Base-by-base conservation (phyloP, 768 basidiomycete genomes). In the Coprinellus aureogranulatus region DNA sequence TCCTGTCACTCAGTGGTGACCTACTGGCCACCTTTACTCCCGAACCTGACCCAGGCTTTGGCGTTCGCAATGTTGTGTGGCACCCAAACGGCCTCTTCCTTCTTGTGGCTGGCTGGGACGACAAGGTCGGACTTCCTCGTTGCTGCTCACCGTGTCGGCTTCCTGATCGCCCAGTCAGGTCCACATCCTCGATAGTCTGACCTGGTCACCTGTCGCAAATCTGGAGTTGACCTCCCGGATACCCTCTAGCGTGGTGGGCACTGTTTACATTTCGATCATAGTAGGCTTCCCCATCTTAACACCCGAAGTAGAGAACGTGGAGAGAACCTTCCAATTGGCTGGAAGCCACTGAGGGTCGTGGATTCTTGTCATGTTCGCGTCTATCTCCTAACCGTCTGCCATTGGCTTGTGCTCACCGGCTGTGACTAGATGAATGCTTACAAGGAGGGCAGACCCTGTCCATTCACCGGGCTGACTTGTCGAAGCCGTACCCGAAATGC, bases 51-150 rank as follows among this genome's bases (percentile, higher is more conserved):
- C 89, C 91, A 26, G 91, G 88, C 16, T 82, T 94, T 55, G 94
- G 94, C 5, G 85, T 97, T 42, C 82, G 92, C 10, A 77, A 74
- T 58, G 86, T 88, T 0, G 74, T 82, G 20, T 98, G 94, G 94
- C 91, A 94, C 71, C 94, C 94, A 3, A 88, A 78, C 55, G 92
- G 94, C 4, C 77, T 82, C 65, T 94, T 90, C 67, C 74, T 97
- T 9, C 89, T 87, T 1, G 78, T 94, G 0, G 87, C 85, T 12
- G 94, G 94, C 11, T 94, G 89, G 85, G 93, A 95, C 71, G 92
- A 94, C 64, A 92, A 89, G 73, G 92, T 89, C 16, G 20, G 54
- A 47, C 30, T 30, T 54, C 37, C 16, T 3, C 26, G 37, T 3
- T n/a, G 46, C 12, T 8, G 48, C 51, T 37, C 25, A 28, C 46